Conservation (phyloP, 2,329 filamentous ascomycete species). For the Fusarium ramigenum region DNA sequence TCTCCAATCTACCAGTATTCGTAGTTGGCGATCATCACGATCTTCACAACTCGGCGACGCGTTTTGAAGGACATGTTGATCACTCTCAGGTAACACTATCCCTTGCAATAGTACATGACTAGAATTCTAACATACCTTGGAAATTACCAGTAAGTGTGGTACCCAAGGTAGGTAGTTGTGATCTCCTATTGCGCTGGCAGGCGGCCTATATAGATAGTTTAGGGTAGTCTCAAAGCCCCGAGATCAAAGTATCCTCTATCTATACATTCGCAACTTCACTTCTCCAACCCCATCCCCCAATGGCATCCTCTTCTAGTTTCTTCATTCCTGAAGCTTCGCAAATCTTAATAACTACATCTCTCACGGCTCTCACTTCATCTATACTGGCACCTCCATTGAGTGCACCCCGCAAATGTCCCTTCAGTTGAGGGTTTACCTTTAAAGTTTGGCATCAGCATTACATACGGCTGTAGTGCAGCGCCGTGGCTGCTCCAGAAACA, state of each 20-base stretch:
- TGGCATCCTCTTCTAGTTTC: conserved; percentile 21
- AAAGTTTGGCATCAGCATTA: not conserved
- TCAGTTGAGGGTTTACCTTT: conserved; percentile 43
- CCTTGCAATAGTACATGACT: not conserved
- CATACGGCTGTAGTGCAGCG: not conserved
- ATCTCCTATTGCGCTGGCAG: not conserved
- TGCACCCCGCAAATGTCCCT: conserved; percentile 40
- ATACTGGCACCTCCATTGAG: conserved; percentile 40
- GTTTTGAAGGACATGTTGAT: not conserved
- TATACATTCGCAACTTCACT: conserved; percentile 40
- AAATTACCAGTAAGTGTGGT: too few relatives aligned
- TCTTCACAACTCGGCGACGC: not conserved
- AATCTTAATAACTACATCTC: conserved; percentile 38
- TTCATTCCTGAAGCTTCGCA: conserved; percentile 42
- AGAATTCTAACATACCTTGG: not conserved
- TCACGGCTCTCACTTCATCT: conserved; percentile 41
- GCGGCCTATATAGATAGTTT: not conserved
- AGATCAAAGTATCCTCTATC: conserved; percentile 6
- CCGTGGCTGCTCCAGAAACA: not conserved
- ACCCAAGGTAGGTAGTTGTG: not conserved
- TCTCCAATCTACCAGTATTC: not conserved
- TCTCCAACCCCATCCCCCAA: conserved; percentile 43
- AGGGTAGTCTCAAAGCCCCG: not conserved
- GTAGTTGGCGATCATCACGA: not conserved
- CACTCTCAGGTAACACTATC: not conserved